phyloP scores from a whole-genome alignment of 1,284 basidiomycete genomes.

The Cryptococcus deneoformans region DNA sequence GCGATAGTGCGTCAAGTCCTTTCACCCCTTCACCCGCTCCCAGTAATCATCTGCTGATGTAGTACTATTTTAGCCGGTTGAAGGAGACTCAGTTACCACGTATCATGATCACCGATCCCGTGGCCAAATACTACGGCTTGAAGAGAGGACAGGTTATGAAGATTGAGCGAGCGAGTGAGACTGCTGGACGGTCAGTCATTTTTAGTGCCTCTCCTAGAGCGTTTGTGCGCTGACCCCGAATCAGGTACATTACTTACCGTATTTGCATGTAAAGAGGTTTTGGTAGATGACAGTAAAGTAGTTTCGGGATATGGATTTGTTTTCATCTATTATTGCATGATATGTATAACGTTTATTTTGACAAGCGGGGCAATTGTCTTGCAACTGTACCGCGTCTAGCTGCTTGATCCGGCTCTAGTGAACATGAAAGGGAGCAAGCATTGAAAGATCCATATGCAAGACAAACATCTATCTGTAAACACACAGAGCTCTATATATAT shows the following conservation, averaged over 20 bases:
- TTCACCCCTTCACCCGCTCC: background rate
- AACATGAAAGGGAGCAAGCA: too few relatives aligned
- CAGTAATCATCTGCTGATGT: background rate
- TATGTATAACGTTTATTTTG: background rate
- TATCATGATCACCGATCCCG: slow-evolving; percentile 93
- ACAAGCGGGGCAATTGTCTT: too few relatives aligned
- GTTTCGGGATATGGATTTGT: background rate
- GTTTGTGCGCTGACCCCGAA: background rate
- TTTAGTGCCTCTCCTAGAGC: background rate
- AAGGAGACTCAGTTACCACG: slow-evolving; percentile 98
- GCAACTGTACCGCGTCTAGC: too few relatives aligned
- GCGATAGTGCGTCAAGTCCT: slow-evolving; percentile 72
- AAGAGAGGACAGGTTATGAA: slow-evolving; percentile 96
- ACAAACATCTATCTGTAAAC: too few relatives aligned
- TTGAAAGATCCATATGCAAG: too few relatives aligned
- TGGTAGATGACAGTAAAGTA: background rate
- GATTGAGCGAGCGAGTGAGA: slow-evolving; percentile 96
- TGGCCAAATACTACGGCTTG: slow-evolving; percentile 96
- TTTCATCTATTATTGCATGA: background rate
- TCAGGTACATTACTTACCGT: slow-evolving; percentile 49
- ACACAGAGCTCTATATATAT: background rate
- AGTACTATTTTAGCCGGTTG: slow-evolving; percentile 63
- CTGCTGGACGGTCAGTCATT: slow-evolving; percentile 71
- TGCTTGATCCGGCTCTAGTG: too few relatives aligned
- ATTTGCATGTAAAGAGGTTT: slow-evolving; percentile 42